Percentiles rank a stretch among this genome's conserved stretches.
Evolutionary conservation across 163 green algal species (phyloP).

Genomic region (Chlamydomonas reinhardtii): DNA sequence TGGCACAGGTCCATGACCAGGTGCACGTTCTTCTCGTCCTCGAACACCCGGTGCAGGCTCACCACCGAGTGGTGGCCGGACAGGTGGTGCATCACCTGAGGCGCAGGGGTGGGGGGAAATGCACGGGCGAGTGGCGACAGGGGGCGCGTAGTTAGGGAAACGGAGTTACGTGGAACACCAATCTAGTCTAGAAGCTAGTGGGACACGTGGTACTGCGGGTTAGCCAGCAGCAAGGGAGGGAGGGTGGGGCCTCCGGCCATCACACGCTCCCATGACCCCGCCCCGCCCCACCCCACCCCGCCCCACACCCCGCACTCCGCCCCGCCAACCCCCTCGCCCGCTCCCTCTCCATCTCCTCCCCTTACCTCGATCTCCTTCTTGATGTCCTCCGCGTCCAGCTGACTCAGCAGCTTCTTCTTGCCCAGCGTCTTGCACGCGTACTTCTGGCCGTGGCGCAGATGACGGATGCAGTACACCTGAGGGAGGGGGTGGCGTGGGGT

Average conservation of each 20-base stretch:
- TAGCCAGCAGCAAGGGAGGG: no score
- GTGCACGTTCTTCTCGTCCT: conserved; percentile 92
- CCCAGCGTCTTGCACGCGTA: conserved; percentile 49
- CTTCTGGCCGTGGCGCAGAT: conserved; percentile 4
- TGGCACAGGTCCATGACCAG: conserved; percentile 91
- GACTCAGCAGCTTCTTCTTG: conserved; percentile 44
- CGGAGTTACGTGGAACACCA: no score
- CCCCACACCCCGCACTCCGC: no score
- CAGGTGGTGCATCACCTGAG: conserved; percentile 74
- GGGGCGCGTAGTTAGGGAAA: no score
- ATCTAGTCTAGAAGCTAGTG: no score
- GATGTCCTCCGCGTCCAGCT: conserved; percentile 54
- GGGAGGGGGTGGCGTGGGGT: not conserved
- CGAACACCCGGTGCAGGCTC: conserved; percentile 82
- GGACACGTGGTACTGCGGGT: no score
- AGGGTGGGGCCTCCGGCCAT: no score
- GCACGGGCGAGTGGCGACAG: not conserved
- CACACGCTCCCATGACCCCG: no score
- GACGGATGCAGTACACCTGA: conserved; percentile 40
- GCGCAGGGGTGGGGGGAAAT: not conserved
- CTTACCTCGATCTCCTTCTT: conserved; percentile 34
- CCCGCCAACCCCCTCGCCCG: no score
- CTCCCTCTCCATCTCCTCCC: no score
- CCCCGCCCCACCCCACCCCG: no score
- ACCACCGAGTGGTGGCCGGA: conserved; percentile 91